phyloP scores from a whole-genome alignment of 306 rosid species.

The Gillenia trifoliata region DNA sequence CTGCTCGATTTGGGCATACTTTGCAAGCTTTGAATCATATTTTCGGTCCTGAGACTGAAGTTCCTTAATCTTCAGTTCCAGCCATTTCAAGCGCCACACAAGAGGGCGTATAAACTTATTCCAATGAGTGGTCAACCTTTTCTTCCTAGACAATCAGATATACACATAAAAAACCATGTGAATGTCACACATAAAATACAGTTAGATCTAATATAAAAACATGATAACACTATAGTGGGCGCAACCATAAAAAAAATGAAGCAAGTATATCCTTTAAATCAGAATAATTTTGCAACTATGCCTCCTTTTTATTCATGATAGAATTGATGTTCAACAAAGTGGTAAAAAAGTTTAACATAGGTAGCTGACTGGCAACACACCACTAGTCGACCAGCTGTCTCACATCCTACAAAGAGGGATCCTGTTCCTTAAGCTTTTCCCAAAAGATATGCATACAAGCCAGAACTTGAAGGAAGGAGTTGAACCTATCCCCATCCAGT shows the following conservation, averaged over 20 bases:
- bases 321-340: neutral
- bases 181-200: neutral
- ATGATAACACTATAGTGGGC: neutral
- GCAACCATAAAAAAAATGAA: neutral
- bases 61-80: constrained; percentile 54
- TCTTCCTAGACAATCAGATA: constrained; percentile 44
- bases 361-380: neutral
- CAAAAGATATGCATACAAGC: neutral
- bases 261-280: neutral
- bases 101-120: constrained; percentile 58
- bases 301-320: neutral
- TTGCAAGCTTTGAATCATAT: constrained; percentile 55
- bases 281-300: neutral
- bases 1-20: constrained; percentile 33
- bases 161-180: constrained; percentile 5
- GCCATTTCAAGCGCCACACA: constrained; percentile 78
- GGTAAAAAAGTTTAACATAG: neutral
- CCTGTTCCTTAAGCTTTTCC: neutral
- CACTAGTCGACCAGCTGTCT: no score
- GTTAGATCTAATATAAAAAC: neutral
- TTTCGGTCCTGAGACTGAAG: constrained; percentile 50
- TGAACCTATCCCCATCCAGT: neutral
- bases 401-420: no score
- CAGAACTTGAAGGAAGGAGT: neutral
- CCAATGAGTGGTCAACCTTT: constrained; percentile 64